These are phyloP conservation scores for Meira miltonrushii DNA, from an alignment of 1,284 basidiomycete species.

Conservation along the genomic window DNA sequence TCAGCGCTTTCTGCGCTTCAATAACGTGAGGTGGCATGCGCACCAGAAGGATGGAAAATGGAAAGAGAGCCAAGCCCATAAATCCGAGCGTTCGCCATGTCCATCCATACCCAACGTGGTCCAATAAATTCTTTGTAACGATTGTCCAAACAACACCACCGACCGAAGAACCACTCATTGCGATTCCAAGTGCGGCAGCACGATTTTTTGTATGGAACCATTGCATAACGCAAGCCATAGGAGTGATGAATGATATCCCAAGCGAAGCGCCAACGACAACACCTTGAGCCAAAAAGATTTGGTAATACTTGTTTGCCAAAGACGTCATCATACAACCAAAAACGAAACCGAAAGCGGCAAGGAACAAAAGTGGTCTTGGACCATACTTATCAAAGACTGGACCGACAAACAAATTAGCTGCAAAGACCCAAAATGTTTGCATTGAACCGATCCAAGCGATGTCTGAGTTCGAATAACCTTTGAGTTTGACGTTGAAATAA, in stretches of 20 bases:
- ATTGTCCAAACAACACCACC: constrained; percentile 9
- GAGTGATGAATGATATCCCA: neutral
- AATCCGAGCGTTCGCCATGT: constrained; percentile 6
- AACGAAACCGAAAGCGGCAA: neutral
- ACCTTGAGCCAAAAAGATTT: constrained; percentile 7
- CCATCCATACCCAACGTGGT: constrained; percentile 4
- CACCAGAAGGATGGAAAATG: neutral
- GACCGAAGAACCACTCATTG: constrained; percentile 4
- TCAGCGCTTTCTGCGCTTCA: neutral
- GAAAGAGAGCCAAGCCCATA: neutral
- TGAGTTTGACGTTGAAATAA: neutral
- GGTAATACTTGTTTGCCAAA: neutral
- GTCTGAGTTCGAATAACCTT: neutral
- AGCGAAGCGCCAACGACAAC: neutral
- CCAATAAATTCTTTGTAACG: neutral
- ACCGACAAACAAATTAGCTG: neutral
- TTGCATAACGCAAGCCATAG: constrained; percentile 1
- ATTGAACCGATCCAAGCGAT: constrained; percentile 11
- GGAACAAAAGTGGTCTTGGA: neutral
- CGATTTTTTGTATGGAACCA: neutral
- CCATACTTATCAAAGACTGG: constrained; percentile 1
- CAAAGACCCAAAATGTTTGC: constrained; percentile 1
- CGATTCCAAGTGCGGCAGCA: neutral
- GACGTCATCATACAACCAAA: constrained; percentile 1
- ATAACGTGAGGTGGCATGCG: neutral